Evolutionary conservation across 257 asterid genomes (phyloP), one percentile per base, ranked within the genome.

Genomic region (Handroanthus guayacan): DNA sequence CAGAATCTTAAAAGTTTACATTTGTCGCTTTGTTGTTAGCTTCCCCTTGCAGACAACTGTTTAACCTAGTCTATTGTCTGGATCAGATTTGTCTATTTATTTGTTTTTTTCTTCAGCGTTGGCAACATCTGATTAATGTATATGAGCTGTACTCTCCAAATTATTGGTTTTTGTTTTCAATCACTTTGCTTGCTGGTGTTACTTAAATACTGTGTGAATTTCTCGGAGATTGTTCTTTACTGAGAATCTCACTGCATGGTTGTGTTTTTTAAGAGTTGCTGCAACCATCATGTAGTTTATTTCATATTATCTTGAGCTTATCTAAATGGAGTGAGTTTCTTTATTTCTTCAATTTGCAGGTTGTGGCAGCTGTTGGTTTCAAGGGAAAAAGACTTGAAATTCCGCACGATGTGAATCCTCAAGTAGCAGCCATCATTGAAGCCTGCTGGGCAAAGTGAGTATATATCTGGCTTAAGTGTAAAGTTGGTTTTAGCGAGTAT

Each of bases 331-430:
- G 44, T 50, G 13, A 18, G 55, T 65, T 16, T 52, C 51, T 31
- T 70, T 63, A 55, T 69, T 71, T 74, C 34, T 82, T 77, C 55
- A 62, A 48, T 71, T 41, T 79, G 36, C 64, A 95, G 99, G 99
- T 95, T 75, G 97, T 95, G 79, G 98, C 97, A 64, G 99, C 98
- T 66, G 98, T 95, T 79, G 98, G 92, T 57, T 95, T 95, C 61
- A 85, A 91, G 82, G 82, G 89, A 56, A 91, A 81, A 81, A 87
- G 97, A 79, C 97, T 91, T 78, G 96, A 95, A 66, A 89, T 92
- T 66, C 97, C 99, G 17, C 79, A 72, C 20, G 93, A 88, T 54
- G 58, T 89, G 69, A 91, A 95, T 87, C 94, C 94, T 79, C 91
- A 84, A 72, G 77, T 95, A 80, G 95, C 97, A 69, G 87, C 86